phyloP scores from a whole-genome alignment of 352 stramenopile species.

The Phytophthora sp. region DNA sequence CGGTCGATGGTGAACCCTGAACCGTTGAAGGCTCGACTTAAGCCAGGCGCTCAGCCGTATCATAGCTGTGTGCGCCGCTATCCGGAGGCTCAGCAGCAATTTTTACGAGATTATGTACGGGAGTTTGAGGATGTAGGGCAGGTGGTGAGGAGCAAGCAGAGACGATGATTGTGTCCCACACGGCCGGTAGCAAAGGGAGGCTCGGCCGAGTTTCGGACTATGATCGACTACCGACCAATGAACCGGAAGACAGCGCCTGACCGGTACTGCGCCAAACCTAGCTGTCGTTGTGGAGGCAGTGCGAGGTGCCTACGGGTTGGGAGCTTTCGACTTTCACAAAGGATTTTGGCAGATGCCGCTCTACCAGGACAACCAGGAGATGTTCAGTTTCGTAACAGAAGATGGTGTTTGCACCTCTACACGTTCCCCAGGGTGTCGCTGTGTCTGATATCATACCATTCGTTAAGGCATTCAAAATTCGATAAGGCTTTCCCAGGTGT shows the following conservation, averaged over 20 bases:
- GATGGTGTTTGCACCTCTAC: too few relatives aligned
- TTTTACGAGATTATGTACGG: conserved; percentile 10
- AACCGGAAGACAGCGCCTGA: background rate
- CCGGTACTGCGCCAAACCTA: background rate
- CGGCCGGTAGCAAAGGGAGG: conserved; percentile 1
- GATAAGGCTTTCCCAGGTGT: too few relatives aligned
- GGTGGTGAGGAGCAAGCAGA: conserved; percentile 6
- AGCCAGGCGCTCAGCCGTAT: conserved; percentile 3
- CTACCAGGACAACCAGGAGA: background rate
- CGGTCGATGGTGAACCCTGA: conserved; percentile 5
- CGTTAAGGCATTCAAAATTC: too few relatives aligned
- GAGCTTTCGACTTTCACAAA: conserved; percentile 6
- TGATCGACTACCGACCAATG: conserved; percentile 4
- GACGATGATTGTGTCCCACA: conserved; percentile 1
- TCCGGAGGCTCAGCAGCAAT: background rate
- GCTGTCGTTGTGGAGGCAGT: background rate
- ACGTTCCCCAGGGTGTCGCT: too few relatives aligned
- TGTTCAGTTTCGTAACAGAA: too few relatives aligned
- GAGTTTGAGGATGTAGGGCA: background rate
- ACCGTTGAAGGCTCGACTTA: conserved; percentile 2
- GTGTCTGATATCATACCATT: too few relatives aligned
- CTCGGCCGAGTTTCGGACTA: background rate
- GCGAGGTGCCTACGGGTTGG: conserved; percentile 1
- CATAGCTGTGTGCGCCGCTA: conserved; percentile 14
- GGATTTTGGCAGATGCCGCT: conserved; percentile 13